Evolutionary conservation across 2,329 filamentous ascomycete genomes (phyloP).

Genomic region (Polychaeton citri): DNA sequence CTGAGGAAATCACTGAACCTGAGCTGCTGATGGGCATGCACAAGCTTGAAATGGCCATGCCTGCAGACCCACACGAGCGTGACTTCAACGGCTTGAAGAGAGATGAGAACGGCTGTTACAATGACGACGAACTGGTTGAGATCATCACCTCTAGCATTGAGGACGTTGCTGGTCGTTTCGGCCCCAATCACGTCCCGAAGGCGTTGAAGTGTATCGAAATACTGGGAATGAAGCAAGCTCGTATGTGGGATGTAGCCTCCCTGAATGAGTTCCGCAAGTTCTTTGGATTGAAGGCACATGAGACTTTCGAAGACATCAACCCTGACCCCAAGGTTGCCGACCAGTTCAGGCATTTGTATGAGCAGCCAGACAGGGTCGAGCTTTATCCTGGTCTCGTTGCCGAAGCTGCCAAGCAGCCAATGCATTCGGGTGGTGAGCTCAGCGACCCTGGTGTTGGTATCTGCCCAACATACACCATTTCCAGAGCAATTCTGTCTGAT

Average conservation of each 20-base stretch:
- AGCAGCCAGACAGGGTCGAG: constrained; percentile 68
- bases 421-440: constrained; percentile 24
- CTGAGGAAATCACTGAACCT: constrained; percentile 9
- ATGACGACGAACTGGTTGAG: constrained; percentile 44
- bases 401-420: constrained; percentile 61
- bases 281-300: constrained; percentile 50
- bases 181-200: constrained; percentile 45
- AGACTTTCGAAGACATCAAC: constrained; percentile 74
- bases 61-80: constrained; percentile 18
- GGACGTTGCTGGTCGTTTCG: constrained; percentile 47
- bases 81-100: constrained; percentile 20
- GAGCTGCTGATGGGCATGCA: constrained; percentile 18
- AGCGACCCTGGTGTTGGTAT: constrained; percentile 54
- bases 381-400: constrained; percentile 67
- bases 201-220: constrained; percentile 49
- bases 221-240: constrained; percentile 47
- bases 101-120: constrained; percentile 37
- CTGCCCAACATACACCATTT: constrained; percentile 62
- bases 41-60: constrained; percentile 15
- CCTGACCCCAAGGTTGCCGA: constrained; percentile 58
- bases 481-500: constrained; percentile 62
- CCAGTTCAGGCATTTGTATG: constrained; percentile 50
- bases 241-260: constrained; percentile 47
- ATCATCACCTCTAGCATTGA: constrained; percentile 46
- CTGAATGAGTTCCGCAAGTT: constrained; percentile 54